Evolutionary conservation across 2,329 filamentous ascomycete genomes (phyloP).

Genomic region (Aspergillus glaucus): DNA sequence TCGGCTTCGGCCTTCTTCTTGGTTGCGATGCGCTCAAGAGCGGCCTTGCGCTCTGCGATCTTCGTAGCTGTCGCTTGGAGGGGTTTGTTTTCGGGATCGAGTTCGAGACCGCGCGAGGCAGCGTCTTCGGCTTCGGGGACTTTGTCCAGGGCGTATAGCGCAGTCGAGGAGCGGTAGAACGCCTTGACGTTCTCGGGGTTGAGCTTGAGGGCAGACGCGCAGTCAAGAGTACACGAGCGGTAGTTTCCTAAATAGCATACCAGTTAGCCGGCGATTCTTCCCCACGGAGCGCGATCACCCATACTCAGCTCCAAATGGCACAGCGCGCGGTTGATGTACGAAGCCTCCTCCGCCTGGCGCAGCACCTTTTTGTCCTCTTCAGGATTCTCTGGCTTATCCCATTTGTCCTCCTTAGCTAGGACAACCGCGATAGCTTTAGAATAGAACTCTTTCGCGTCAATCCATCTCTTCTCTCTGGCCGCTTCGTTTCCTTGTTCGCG

Average conservation of each 20-base stretch:
- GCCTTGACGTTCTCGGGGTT: constrained; percentile 83
- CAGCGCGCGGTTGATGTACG: constrained; percentile 80
- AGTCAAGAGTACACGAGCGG: constrained; percentile 78
- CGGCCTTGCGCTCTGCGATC: constrained; percentile 54
- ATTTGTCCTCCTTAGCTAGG: constrained; percentile 53
- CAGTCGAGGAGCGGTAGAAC: constrained; percentile 75
- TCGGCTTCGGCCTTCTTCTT: constrained; percentile 49
- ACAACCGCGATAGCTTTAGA: constrained; percentile 74
- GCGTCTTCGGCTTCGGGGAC: constrained; percentile 74
- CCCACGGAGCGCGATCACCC: constrained; percentile 13
- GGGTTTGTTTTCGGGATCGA: constrained; percentile 65
- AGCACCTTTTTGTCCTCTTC: constrained; percentile 58
- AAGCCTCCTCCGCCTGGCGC: constrained; percentile 62
- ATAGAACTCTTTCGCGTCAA: constrained; percentile 87
- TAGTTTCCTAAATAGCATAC: constrained; percentile 60
- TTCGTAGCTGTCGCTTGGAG: constrained; percentile 58
- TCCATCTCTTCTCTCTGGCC: constrained; percentile 66
- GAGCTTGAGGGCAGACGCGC: constrained; percentile 68
- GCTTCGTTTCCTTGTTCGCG: constrained; percentile 89
- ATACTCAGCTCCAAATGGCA: constrained; percentile 77
- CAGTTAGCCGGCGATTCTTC: constrained; percentile 11
- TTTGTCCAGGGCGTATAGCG: constrained; percentile 72
- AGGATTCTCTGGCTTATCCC: constrained; percentile 46
- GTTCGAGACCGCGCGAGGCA: constrained; percentile 62
- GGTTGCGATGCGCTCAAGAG: constrained; percentile 50